Conservation (phyloP, 2,329 filamentous ascomycete genomes). For the Tricladium varicosporioides region DNA sequence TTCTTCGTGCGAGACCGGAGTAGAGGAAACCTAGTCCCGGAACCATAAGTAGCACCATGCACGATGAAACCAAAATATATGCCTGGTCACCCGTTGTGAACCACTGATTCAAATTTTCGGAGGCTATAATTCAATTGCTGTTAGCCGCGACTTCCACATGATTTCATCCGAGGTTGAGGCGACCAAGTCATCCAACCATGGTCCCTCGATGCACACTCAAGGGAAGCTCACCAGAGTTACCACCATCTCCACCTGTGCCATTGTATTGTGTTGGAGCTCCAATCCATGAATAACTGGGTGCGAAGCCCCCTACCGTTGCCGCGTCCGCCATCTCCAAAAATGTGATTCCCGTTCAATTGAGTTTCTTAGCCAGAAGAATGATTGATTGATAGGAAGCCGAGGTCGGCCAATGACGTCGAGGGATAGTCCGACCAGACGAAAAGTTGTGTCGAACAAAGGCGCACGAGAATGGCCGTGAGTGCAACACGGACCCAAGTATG, state of each 20-base stretch:
- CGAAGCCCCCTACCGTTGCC: slow-evolving; percentile 12
- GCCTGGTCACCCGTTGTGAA: slow-evolving; percentile 88
- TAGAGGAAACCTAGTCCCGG: slow-evolving; percentile 97
- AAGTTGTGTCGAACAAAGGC: slow-evolving; percentile 1
- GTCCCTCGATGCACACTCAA: not conserved
- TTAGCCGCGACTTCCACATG: slow-evolving; percentile 2
- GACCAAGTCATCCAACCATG: not conserved
- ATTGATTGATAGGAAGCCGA: slow-evolving; percentile 13
- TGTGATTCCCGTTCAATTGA: slow-evolving; percentile 4
- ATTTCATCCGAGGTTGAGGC: not conserved
- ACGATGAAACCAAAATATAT: slow-evolving; percentile 85
- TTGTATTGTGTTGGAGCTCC: slow-evolving; percentile 61
- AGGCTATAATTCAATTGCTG: slow-evolving; percentile 48
- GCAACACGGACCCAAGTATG: not conserved
- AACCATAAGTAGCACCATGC: slow-evolving; percentile 95
- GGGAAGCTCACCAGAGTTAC: slow-evolving; percentile 34
- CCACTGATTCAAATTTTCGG: slow-evolving; percentile 93
- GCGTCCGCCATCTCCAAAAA: slow-evolving; percentile 18
- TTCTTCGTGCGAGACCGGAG: slow-evolving; percentile 93
- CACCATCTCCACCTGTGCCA: slow-evolving; percentile 47
- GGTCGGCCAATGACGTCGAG: slow-evolving; percentile 14
- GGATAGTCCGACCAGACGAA: not conserved
- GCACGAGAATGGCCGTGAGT: not conserved
- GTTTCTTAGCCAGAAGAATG: slow-evolving; percentile 3
- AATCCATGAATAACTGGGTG: slow-evolving; percentile 49